phyloP scores from a whole-genome alignment of 345 rosid species.

The Fremontodendron californicum region DNA sequence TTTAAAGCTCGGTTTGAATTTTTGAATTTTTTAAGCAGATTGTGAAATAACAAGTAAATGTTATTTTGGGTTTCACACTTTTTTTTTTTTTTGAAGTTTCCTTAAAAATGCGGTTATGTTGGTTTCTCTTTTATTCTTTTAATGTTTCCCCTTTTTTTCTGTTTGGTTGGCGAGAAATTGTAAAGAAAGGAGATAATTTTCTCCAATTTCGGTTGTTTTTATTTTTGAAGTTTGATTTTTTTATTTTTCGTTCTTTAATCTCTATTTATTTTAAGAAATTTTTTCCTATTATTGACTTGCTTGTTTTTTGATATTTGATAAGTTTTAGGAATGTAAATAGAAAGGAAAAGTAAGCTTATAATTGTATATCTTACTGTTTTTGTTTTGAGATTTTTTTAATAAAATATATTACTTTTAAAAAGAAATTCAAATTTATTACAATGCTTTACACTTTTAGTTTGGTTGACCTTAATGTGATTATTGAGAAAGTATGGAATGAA shows the following conservation, averaged over 20 bases:
- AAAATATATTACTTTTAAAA: background rate
- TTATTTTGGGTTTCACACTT: slow-evolving; percentile 1
- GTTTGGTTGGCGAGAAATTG: background rate
- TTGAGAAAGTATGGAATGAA: background rate
- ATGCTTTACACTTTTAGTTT: background rate
- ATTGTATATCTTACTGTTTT: background rate
- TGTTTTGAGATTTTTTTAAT: background rate
- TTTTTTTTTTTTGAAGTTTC: background rate
- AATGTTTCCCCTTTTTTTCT: background rate
- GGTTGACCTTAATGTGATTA: background rate
- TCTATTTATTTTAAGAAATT: background rate
- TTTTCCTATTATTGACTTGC: background rate
- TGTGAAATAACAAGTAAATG: background rate
- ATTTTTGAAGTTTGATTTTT: background rate
- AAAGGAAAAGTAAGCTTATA: background rate
- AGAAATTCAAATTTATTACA: background rate
- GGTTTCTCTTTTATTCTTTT: background rate
- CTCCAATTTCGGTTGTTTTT: background rate
- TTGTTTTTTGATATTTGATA: background rate
- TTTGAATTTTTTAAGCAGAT: background rate
- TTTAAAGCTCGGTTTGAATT: background rate
- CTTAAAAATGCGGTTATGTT: background rate
- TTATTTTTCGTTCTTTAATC: background rate
- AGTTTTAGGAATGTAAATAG: background rate
- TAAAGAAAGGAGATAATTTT: background rate